Percentiles rank a stretch among this genome's conserved stretches.
Conservation (phyloP, 352 stramenopile genomes). For the Phytopythium montanum region DNA sequence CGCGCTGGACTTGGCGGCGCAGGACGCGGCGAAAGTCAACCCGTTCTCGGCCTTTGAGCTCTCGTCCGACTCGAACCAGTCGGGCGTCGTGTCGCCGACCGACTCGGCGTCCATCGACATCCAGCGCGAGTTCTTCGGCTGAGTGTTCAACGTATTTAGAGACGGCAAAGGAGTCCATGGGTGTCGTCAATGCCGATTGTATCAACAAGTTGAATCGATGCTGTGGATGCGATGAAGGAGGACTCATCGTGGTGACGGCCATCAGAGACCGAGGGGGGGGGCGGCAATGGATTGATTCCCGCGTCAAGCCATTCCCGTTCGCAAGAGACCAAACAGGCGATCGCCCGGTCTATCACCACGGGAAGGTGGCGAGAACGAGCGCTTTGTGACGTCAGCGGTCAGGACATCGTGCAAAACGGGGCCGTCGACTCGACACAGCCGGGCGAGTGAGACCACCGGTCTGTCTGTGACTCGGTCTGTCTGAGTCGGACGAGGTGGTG, state of each 20-base stretch:
- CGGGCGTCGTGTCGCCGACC: slow-evolving; percentile 21
- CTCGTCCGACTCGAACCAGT: slow-evolving; percentile 18
- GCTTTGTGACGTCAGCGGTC: neutral
- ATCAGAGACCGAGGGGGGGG: too few relatives aligned
- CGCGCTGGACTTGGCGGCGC: slow-evolving; percentile 22
- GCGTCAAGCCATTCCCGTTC: neutral
- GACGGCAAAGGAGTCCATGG: neutral
- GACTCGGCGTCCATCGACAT: slow-evolving; percentile 29
- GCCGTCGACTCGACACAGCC: neutral
- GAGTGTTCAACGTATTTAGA: neutral
- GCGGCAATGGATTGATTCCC: neutral
- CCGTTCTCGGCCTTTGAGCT: slow-evolving; percentile 28
- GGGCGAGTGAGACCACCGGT: neutral
- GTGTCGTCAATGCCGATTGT: too few relatives aligned
- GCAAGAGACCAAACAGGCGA: too few relatives aligned
- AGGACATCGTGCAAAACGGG: neutral
- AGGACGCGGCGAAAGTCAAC: slow-evolving; percentile 25
- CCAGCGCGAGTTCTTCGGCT: slow-evolving; percentile 36
- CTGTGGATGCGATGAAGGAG: too few relatives aligned
- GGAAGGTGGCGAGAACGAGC: neutral
- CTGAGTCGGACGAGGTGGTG: neutral
- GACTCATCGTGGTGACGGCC: neutral
- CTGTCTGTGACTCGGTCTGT: too few relatives aligned
- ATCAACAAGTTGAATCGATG: too few relatives aligned
- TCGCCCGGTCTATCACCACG: neutral